Evolutionary conservation across 148 eudicot species (phyloP), one percentile per base, ranked within the genome.

Genomic region (Selenicereus undatus): DNA sequence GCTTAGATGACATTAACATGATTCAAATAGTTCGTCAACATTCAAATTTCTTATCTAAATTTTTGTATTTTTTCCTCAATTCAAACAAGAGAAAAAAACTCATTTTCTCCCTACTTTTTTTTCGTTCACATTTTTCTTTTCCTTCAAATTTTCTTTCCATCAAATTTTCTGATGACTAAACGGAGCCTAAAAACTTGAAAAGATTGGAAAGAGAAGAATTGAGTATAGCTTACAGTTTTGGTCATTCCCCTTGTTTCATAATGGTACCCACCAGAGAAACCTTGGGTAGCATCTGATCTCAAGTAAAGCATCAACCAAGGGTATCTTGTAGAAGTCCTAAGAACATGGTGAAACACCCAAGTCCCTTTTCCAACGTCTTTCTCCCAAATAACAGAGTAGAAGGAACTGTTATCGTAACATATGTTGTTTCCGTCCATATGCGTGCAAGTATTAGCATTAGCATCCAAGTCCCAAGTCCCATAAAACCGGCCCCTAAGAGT

Each of bases 241-340:
- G 73, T 73, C 92, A 90, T 90, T 71, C 90, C 92, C 4, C 92
- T 80, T 8, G 90, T 88, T 62, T 88, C 84, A 73, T 88, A 86
- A 82, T 88, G 92, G 76, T 90, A 90, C 0, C 92, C 89, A 20
- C 90, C 87, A 11, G 92, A 90, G 72, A 90, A 87, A 5, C 92
- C 92, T 13, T 81, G 71, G 2, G 85, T 82, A 30, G 89, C 84
- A 82, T 88, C 90, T 0, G 89, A 80, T 48, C 90, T 86, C 73
- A 90, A 79, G 88, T 90, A 90, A 76, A 90, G 87, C 92, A 90
- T 90, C 79, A 88, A 54, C 89, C 89, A 86, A 6, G 89, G 88
- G 65, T 81, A 85, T 60, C 74, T 86, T 22, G 60, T 50, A 2
- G 90, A 84, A 22, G 92, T 90, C 84, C 70, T 88, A 54, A 90